A percentile compares a stretch with the other conserved stretches of the same genome.
phyloP scores from a whole-genome alignment of 805 yeast species.

The Saturnispora serradocipensis region DNA sequence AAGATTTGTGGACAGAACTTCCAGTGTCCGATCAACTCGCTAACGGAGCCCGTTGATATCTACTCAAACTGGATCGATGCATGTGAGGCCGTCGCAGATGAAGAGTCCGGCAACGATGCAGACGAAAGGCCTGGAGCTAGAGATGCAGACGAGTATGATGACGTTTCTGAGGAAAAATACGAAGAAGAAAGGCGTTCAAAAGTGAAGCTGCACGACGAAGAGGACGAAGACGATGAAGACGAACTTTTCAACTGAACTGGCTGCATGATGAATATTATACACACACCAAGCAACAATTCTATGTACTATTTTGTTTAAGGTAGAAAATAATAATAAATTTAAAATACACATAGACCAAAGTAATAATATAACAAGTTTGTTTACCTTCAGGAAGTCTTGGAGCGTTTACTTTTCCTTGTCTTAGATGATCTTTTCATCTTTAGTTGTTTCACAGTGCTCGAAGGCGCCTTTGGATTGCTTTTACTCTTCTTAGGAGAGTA shows the following conservation, averaged over 20 bases:
- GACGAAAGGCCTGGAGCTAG: slow-evolving; percentile 10
- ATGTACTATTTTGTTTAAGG: not conserved
- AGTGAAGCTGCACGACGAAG: slow-evolving; percentile 2
- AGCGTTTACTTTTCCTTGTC: not conserved
- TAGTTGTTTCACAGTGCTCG: not conserved
- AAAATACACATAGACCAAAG: no score
- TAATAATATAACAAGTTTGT: not conserved
- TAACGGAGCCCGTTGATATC: slow-evolving; percentile 87
- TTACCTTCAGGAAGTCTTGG: not conserved
- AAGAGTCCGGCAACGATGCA: slow-evolving; percentile 28
- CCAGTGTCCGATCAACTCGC: slow-evolving; percentile 76
- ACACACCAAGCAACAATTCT: not conserved
- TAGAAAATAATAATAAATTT: not conserved
- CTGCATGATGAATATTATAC: not conserved
- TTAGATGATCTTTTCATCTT: not conserved
- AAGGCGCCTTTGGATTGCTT: not conserved
- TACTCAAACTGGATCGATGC: slow-evolving; percentile 99
- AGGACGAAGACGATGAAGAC: slow-evolving; percentile 15
- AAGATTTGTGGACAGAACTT: slow-evolving; percentile 92
- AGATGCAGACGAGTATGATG: slow-evolving; percentile 16
- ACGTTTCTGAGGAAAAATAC: slow-evolving; percentile 8
- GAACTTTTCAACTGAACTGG: slow-evolving; percentile 7
- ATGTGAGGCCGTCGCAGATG: slow-evolving; percentile 78
- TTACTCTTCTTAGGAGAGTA: not conserved
- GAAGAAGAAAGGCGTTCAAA: not conserved